These are phyloP conservation scores for Podaxis rugospora DNA, from an alignment of 768 basidiomycete species.

Conservation along the genomic window DNA sequence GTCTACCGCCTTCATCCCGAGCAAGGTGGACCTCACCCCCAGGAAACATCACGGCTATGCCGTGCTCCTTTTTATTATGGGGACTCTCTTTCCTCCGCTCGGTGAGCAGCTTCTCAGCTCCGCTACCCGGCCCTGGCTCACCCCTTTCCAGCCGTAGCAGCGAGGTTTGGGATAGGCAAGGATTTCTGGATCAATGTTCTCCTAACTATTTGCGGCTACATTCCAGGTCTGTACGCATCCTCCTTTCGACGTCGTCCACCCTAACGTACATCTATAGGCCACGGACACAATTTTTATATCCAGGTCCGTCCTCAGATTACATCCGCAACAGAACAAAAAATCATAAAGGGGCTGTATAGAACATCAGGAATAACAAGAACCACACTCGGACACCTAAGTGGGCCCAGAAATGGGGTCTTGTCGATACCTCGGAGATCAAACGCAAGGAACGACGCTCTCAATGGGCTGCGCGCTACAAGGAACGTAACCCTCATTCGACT, in stretches of 20 bases:
- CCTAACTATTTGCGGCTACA: conserved; percentile 88
- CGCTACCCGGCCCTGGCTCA: neutral
- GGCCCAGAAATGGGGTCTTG: conserved; percentile 86
- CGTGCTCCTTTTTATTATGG: conserved; percentile 78
- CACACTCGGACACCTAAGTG: conserved; percentile 93
- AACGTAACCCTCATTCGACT: conserved; percentile 66
- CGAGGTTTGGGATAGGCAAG: conserved; percentile 84
- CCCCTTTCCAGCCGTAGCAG: conserved; percentile 70
- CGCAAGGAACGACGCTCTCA: conserved; percentile 78
- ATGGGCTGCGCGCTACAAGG: conserved; percentile 86
- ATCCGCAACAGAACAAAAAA: neutral
- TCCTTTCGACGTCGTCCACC: neutral
- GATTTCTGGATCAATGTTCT: conserved; percentile 92
- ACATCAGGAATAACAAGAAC: conserved; percentile 94
- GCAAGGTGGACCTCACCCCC: conserved; percentile 61
- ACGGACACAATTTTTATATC: conserved; percentile 92
- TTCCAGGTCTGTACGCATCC: conserved; percentile 58
- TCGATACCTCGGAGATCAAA: conserved; percentile 72
- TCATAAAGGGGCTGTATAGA: conserved; percentile 38
- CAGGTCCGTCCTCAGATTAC: conserved; percentile 42
- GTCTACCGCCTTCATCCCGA: conserved; percentile 30
- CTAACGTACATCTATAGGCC: conserved; percentile 43
- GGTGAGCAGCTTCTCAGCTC: conserved; percentile 42
- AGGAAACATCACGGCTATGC: conserved; percentile 77
- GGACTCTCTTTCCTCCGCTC: conserved; percentile 88